Conservation (phyloP, 768 basidiomycete species). For the Favolaschia claudopus region DNA sequence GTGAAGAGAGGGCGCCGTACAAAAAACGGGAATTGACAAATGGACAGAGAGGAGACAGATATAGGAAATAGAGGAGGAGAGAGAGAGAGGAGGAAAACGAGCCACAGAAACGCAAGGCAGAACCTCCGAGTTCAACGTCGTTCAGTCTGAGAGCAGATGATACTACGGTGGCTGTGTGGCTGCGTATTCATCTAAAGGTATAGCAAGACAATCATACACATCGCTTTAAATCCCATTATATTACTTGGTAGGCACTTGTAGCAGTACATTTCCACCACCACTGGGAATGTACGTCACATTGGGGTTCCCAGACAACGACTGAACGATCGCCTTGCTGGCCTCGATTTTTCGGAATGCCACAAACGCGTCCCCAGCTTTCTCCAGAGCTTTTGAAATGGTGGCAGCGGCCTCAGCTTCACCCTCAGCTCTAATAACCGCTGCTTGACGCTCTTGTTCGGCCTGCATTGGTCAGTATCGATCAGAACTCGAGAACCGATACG, state of each 20-base stretch:
- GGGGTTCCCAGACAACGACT: conserved; percentile 76
- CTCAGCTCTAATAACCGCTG: conserved; percentile 96
- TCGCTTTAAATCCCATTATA: conserved; percentile 16
- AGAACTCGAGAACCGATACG: background rate
- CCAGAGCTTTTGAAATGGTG: conserved; percentile 90
- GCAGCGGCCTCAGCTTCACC: conserved; percentile 97
- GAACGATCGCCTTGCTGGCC: conserved; percentile 96
- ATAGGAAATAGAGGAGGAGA: conserved; percentile 47
- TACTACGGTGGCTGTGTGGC: background rate
- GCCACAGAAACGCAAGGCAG: conserved; percentile 49
- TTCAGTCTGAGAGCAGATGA: conserved; percentile 16
- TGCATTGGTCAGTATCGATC: conserved; percentile 37
- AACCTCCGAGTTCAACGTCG: conserved; percentile 26
- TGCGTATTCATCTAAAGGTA: conserved; percentile 3
- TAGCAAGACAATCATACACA: conserved; percentile 6
- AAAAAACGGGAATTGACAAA: conserved; percentile 62
- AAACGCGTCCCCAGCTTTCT: conserved; percentile 96
- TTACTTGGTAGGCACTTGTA: conserved; percentile 78
- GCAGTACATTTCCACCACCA: conserved; percentile 77
- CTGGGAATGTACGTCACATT: conserved; percentile 93
- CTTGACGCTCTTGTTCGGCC: conserved; percentile 99
- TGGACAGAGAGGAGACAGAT: conserved; percentile 48
- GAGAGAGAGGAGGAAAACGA: conserved; percentile 56
- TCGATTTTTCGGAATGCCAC: conserved; percentile 96
- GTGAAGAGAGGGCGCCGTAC: conserved; percentile 44